Conservation (phyloP, 129 eudicot species). For the Solidago caesia region DNA sequence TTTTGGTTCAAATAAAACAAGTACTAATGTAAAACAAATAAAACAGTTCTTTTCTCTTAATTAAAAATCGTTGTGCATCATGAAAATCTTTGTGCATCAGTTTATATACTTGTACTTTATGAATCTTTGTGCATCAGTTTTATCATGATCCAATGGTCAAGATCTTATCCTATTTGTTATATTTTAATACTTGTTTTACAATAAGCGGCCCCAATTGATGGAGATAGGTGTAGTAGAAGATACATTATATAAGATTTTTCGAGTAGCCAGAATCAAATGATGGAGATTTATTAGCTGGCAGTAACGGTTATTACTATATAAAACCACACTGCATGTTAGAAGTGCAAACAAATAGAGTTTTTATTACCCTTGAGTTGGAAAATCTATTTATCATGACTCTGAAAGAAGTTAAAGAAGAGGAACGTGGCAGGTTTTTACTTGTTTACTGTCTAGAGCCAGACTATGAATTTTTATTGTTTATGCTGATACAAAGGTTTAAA, state of each 20-base stretch:
- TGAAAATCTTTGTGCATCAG: too few species aligned
- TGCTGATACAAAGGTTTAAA: slow-evolving; percentile 10
- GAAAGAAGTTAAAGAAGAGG: neutral
- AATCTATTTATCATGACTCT: neutral
- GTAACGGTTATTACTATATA: neutral
- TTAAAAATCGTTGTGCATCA: too few species aligned
- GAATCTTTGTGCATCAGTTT: too few species aligned
- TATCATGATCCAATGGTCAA: too few species aligned
- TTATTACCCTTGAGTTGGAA: slow-evolving; percentile 1
- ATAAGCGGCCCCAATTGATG: neutral
- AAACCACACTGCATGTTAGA: neutral
- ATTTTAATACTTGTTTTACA: too few species aligned
- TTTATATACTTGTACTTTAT: too few species aligned
- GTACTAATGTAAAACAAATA: too few species aligned
- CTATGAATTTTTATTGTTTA: neutral
- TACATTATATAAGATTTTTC: slow-evolving; percentile 1
- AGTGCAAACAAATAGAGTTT: slow-evolving; percentile 4
- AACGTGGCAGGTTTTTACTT: neutral
- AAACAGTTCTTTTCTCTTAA: too few species aligned
- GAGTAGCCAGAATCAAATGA: neutral
- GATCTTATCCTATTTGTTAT: too few species aligned
- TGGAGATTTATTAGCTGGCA: slow-evolving; percentile 10
- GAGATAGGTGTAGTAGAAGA: neutral
- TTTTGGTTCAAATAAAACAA: too few species aligned
- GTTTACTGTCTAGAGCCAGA: neutral